Evolutionary conservation across 495 filamentous ascomycete species (phyloP).

Genomic region (Neurospora intermedia): DNA sequence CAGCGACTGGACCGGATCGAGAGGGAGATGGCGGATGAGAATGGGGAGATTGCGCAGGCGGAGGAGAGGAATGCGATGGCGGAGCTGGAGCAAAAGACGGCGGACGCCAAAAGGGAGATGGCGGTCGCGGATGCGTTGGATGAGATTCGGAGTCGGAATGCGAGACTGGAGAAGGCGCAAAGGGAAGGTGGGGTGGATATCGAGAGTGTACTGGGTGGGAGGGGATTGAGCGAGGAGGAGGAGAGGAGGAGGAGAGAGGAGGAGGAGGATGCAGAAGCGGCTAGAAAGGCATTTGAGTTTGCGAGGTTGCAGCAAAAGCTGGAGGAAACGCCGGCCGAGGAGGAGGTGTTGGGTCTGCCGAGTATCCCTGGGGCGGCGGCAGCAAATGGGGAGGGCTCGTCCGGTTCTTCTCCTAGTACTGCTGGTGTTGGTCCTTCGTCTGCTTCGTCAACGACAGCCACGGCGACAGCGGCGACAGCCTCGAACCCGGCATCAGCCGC

Average conservation of each 20-base stretch:
- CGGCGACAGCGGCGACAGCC: conserved; percentile 5
- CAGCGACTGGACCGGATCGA: conserved; percentile 78
- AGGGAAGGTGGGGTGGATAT: conserved; percentile 43
- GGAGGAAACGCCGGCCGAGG: conserved; percentile 40
- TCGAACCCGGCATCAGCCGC: conserved; percentile 17
- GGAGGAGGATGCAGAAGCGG: conserved; percentile 77
- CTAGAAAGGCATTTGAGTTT: conserved; percentile 65
- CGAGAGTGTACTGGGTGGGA: conserved; percentile 28
- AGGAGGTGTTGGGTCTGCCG: conserved; percentile 10
- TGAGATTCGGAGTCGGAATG: conserved; percentile 87
- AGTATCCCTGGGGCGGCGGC: conserved; percentile 6
- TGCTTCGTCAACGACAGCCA: conserved; percentile 15
- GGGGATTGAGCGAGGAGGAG: conserved; percentile 28
- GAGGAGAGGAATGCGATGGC: conserved; percentile 74
- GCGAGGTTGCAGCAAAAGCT: conserved; percentile 29
- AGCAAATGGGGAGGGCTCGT: conserved; percentile 1
- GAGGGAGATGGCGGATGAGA: conserved; percentile 41
- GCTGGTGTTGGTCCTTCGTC: conserved; percentile 6
- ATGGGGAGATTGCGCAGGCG: conserved; percentile 34
- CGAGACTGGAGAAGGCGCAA: conserved; percentile 65
- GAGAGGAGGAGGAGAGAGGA: conserved; percentile 54
- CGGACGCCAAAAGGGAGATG: conserved; percentile 96
- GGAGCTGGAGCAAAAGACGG: conserved; percentile 75
- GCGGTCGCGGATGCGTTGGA: conserved; percentile 91
- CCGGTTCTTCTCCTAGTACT: background rate